Percentiles rank a stretch among this genome's conserved stretches.
phyloP scores from a whole-genome alignment of 2,329 filamentous ascomycete genomes.

The Talaromyces marneffei region DNA sequence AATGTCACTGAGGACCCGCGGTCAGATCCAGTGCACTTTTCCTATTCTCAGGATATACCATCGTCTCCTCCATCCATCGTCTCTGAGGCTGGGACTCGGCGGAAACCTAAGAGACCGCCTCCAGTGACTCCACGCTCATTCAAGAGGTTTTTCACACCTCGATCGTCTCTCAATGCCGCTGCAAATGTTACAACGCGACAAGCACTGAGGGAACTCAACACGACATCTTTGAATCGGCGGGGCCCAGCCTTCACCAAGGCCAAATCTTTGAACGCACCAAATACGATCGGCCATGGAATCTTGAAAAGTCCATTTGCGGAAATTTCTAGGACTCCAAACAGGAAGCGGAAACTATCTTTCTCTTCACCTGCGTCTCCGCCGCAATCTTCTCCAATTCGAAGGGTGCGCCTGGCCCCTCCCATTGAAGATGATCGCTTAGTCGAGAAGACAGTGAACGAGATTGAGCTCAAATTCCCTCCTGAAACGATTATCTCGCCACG shows the following conservation, averaged over 20 bases:
- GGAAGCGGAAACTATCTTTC: constrained; percentile 44
- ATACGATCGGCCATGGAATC: constrained; percentile 17
- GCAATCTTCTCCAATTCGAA: constrained; percentile 46
- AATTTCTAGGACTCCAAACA: constrained; percentile 35
- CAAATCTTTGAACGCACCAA: constrained; percentile 21
- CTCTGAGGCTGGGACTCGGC: constrained; percentile 32
- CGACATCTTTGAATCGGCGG: constrained; percentile 38
- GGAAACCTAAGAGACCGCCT: constrained; percentile 40
- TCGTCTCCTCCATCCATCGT: constrained; percentile 40
- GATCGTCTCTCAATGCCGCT: constrained; percentile 33
- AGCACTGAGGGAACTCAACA: constrained; percentile 40
- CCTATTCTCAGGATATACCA: constrained; percentile 31
- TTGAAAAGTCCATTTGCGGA: constrained; percentile 26
- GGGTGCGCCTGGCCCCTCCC: constrained; percentile 31
- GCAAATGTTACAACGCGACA: constrained; percentile 39
- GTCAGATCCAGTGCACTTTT: constrained; percentile 14
- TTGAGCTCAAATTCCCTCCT: constrained; percentile 16
- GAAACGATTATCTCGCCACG: constrained; percentile 2
- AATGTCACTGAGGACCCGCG: constrained; percentile 3
- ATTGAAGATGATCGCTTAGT: constrained; percentile 28
- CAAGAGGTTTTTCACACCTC: constrained; percentile 47
- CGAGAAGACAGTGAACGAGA: constrained; percentile 24
- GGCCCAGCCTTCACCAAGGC: constrained; percentile 38
- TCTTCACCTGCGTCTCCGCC: constrained; percentile 42
- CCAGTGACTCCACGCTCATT: constrained; percentile 49